Evolutionary conservation across 768 basidiomycete genomes (phyloP).

Genomic region (Lentinula aciculospora): DNA sequence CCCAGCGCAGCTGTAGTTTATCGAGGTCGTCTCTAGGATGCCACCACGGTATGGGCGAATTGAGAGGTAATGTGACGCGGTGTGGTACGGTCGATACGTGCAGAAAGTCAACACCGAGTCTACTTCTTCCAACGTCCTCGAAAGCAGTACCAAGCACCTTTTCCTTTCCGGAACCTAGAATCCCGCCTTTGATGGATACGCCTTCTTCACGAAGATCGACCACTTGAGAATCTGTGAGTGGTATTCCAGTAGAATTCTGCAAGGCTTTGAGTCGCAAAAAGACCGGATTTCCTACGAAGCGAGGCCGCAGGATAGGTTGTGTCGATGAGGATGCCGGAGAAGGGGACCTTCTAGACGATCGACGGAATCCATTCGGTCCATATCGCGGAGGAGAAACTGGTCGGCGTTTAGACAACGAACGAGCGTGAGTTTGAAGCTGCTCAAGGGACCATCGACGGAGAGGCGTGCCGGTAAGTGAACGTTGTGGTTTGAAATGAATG

Average conservation of each 20-base stretch:
- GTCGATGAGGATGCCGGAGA: neutral
- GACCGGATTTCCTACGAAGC: slow-evolving; percentile 4
- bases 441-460: slow-evolving; percentile 14
- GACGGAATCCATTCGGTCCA: neutral
- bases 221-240: neutral
- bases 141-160: slow-evolving; percentile 5
- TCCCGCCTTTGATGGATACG: neutral
- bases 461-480: slow-evolving; percentile 37
- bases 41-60: slow-evolving; percentile 1
- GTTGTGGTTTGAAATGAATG: slow-evolving; percentile 30
- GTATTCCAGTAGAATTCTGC: slow-evolving; percentile 2
- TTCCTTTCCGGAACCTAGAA: slow-evolving; percentile 1
- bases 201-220: neutral
- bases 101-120: neutral
- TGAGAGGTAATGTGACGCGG: neutral
- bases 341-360: neutral
- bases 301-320: neutral
- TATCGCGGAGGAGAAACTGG: slow-evolving; percentile 4
- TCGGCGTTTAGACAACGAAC: neutral
- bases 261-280: slow-evolving; percentile 5
- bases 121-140: slow-evolving; percentile 5
- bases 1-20: neutral
- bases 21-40: neutral
- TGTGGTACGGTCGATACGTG: neutral
- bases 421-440: neutral